These are phyloP conservation scores for Zalaria obscura DNA, from an alignment of 2,329 filamentous ascomycete species.

Conservation along the genomic window DNA sequence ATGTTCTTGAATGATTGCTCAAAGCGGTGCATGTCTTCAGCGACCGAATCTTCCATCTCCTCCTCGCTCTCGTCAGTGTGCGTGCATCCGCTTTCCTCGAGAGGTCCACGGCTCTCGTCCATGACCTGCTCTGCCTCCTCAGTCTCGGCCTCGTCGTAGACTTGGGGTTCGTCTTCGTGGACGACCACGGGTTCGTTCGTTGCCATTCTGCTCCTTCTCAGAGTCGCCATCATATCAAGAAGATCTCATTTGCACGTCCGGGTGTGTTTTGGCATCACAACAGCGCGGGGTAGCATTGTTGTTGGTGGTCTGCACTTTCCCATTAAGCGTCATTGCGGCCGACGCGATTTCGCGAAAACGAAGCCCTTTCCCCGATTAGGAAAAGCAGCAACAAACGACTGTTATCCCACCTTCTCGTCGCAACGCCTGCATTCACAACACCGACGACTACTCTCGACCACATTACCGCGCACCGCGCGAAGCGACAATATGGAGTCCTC, in stretches of 20 bases:
- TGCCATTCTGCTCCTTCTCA: not conserved
- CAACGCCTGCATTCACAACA: conserved; percentile 1
- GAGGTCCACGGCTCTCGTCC: conserved; percentile 34
- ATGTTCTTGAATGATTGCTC: conserved; percentile 74
- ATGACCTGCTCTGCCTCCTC: conserved; percentile 12
- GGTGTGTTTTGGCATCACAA: too few species aligned
- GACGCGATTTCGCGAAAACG: not conserved
- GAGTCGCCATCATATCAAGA: not conserved
- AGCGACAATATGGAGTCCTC: conserved; percentile 5
- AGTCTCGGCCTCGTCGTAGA: conserved; percentile 6
- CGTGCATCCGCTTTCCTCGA: conserved; percentile 36
- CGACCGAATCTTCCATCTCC: conserved; percentile 51
- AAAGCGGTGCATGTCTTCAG: conserved; percentile 77
- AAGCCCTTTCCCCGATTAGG: conserved; percentile 2
- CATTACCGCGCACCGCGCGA: not conserved
- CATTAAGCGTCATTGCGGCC: too few species aligned
- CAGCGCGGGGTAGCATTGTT: not conserved
- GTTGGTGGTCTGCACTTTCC: not conserved
- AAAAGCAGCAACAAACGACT: conserved; percentile 8
- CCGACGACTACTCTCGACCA: not conserved
- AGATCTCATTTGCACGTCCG: too few species aligned
- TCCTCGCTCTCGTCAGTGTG: conserved; percentile 44
- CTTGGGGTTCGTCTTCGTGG: conserved; percentile 6
- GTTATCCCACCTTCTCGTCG: conserved; percentile 2
- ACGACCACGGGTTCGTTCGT: not conserved